Percentiles rank a stretch among this genome's conserved stretches.
These are phyloP conservation scores for Aspergillus sp. DNA, from an alignment of 2,329 filamentous ascomycete species.

Conservation along the genomic window DNA sequence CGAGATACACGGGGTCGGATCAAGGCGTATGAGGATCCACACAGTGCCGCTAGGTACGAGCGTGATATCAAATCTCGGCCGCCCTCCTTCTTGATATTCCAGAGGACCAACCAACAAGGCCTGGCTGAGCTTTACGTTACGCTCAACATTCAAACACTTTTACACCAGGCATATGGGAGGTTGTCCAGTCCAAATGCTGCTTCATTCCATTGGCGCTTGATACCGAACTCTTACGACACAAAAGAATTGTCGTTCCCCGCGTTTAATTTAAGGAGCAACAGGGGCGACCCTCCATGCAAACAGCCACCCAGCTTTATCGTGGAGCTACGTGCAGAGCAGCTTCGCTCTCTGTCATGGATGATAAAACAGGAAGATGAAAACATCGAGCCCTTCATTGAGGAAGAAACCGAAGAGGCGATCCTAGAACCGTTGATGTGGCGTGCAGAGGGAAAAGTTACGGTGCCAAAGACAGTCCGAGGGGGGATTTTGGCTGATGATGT, in stretches of 20 bases:
- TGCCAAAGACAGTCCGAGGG: slow-evolving; percentile 47
- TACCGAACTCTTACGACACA: slow-evolving; percentile 45
- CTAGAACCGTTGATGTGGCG: slow-evolving; percentile 56
- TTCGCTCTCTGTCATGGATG: slow-evolving; percentile 62
- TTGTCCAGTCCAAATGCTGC: slow-evolving; percentile 19
- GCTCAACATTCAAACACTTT: slow-evolving; percentile 38
- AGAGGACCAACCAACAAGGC: slow-evolving; percentile 29
- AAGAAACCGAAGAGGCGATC: slow-evolving; percentile 58
- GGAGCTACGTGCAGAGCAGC: slow-evolving; percentile 54
- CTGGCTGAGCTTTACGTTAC: slow-evolving; percentile 40
- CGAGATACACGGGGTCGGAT: slow-evolving; percentile 29
- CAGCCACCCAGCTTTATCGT: slow-evolving; percentile 39
- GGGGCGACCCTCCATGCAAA: slow-evolving; percentile 27
- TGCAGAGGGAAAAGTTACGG: slow-evolving; percentile 51
- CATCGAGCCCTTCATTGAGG: slow-evolving; percentile 46
- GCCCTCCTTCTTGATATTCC: slow-evolving; percentile 42
- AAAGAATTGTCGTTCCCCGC: slow-evolving; percentile 34
- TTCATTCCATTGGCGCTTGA: slow-evolving; percentile 47
- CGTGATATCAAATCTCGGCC: slow-evolving; percentile 51
- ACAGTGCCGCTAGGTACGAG: slow-evolving; percentile 53
- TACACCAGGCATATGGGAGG: slow-evolving; percentile 36
- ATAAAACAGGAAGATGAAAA: slow-evolving; percentile 49
- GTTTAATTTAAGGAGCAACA: slow-evolving; percentile 48
- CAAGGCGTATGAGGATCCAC: slow-evolving; percentile 52
- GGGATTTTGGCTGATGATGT: slow-evolving; percentile 65